phyloP scores from a whole-genome alignment of 1,139 yeast species.

The Taiozyma onychis region DNA sequence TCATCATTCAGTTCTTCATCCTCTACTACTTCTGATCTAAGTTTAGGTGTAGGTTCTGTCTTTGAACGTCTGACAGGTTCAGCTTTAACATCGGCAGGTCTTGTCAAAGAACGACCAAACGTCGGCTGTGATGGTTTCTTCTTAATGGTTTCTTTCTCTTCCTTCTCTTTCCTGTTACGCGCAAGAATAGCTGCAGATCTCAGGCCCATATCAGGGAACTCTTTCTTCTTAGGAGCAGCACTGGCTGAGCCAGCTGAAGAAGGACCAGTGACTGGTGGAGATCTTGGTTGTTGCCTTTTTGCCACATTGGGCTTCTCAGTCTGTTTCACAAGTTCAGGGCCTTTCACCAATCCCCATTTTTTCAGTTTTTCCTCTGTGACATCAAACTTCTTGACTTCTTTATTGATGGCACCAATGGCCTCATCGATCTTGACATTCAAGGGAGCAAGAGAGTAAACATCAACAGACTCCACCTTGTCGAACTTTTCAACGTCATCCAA shows the following conservation, averaged over 20 bases:
- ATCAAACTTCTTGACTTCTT: slow-evolving; percentile 10
- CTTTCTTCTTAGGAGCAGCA: slow-evolving; percentile 4
- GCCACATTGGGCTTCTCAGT: background rate
- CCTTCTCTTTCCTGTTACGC: slow-evolving; percentile 6
- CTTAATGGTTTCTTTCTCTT: slow-evolving; percentile 5
- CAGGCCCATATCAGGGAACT: slow-evolving; percentile 18
- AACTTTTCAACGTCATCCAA: slow-evolving; percentile 16
- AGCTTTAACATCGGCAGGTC: background rate
- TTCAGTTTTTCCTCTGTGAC: slow-evolving; percentile 15
- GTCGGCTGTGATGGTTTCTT: slow-evolving; percentile 13
- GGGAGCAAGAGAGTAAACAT: slow-evolving; percentile 22
- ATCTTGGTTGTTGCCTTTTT: background rate
- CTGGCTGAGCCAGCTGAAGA: background rate
- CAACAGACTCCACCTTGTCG: slow-evolving; percentile 17
- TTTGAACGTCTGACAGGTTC: slow-evolving; percentile 4
- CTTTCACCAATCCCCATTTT: slow-evolving; percentile 27
- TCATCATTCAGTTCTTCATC: slow-evolving; percentile 15
- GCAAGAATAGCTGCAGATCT: slow-evolving; percentile 14
- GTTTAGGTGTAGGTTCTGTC: slow-evolving; percentile 7
- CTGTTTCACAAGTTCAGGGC: slow-evolving; percentile 17
- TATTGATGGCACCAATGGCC: slow-evolving; percentile 14
- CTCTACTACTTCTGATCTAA: slow-evolving; percentile 8
- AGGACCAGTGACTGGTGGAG: background rate
- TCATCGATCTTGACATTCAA: slow-evolving; percentile 16
- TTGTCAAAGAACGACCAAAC: slow-evolving; percentile 10